These are phyloP conservation scores for Boletus rubescentipes DNA, from an alignment of 768 basidiomycete genomes.

Conservation along the genomic window DNA sequence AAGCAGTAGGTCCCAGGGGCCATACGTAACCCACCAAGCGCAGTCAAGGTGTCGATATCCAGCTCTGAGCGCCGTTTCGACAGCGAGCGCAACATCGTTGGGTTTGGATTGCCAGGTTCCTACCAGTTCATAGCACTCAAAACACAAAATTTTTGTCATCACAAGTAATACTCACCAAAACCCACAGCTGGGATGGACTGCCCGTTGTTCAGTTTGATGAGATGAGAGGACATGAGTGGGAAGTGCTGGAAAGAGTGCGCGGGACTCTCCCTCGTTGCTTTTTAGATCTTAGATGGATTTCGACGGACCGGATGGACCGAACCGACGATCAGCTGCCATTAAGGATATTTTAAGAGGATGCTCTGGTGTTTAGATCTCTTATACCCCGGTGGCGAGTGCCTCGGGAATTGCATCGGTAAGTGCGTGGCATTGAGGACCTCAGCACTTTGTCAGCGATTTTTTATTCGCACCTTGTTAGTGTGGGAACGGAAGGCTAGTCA, in stretches of 20 bases:
- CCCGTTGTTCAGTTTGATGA: slow-evolving; percentile 62
- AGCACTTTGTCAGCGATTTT: neutral
- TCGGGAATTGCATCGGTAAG: neutral
- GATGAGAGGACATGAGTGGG: slow-evolving; percentile 39
- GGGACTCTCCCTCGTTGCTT: neutral
- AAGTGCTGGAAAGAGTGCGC: neutral
- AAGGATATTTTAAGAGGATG: neutral
- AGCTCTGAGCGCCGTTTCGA: slow-evolving; percentile 69
- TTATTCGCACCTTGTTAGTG: neutral
- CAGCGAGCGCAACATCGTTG: slow-evolving; percentile 70
- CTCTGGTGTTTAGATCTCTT: neutral
- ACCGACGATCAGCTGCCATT: slow-evolving; percentile 3
- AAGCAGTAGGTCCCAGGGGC: neutral
- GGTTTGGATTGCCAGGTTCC: slow-evolving; percentile 83
- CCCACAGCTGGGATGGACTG: slow-evolving; percentile 54
- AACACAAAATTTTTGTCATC: slow-evolving; percentile 4
- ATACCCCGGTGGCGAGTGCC: neutral
- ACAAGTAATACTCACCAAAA: slow-evolving; percentile 46
- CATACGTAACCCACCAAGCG: slow-evolving; percentile 42
- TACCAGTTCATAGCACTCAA: slow-evolving; percentile 19
- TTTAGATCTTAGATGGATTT: neutral
- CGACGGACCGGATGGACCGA: slow-evolving; percentile 22
- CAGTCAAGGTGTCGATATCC: slow-evolving; percentile 81
- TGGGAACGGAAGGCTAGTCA: neutral
- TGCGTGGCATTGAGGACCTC: neutral